Evolutionary conservation across 257 asterid species (phyloP), one percentile per base, ranked within the genome.

Genomic region (Coffea canephora): DNA sequence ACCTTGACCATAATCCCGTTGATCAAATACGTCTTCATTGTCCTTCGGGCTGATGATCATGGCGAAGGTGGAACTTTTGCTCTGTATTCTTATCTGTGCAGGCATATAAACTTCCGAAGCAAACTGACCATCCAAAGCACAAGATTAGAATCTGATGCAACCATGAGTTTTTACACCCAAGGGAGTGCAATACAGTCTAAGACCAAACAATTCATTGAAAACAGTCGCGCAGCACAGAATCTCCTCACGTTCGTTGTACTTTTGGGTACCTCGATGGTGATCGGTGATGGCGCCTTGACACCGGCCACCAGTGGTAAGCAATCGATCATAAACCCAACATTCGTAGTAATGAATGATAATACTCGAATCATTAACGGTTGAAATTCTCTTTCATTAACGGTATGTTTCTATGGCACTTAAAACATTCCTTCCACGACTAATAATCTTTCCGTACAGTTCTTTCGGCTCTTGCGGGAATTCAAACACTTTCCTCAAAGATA

Each of bases 31-130:
- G 93, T 87, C 13, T 93, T 91, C 86, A 83, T 93, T 45, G 97
- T 91, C 21, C 76, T 88, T 8, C 88, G 88, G 36, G 97, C 95
- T 0, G 84, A 93, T 68, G 97, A 93, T 84, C 90, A 93, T 31
- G 97, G 97, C 6, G 97, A 93, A 83, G 97, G 97, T 6, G 97
- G 97, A 0, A 90, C 97, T 7, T 93, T 93, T 50, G 95, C 97
- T n/a, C 80, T 90, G 78, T 93, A 93, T 69, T 93, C 95, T 0
- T 84, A 78, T 52, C 83, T 91, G 10, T 86, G 90, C 25, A 89
- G 87, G 21, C 93, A 90, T 73, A 45, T 93, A 3, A 87, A 86
- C 43, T 84, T 92, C 36, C 78, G 66, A 71, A 88, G 86, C 88
- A 91, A 84, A 19, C 83, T 90, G 79, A 77, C 85, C 3, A 82